Conservation (phyloP, 108 stramenopile species). For the Skeletonema potamos region DNA sequence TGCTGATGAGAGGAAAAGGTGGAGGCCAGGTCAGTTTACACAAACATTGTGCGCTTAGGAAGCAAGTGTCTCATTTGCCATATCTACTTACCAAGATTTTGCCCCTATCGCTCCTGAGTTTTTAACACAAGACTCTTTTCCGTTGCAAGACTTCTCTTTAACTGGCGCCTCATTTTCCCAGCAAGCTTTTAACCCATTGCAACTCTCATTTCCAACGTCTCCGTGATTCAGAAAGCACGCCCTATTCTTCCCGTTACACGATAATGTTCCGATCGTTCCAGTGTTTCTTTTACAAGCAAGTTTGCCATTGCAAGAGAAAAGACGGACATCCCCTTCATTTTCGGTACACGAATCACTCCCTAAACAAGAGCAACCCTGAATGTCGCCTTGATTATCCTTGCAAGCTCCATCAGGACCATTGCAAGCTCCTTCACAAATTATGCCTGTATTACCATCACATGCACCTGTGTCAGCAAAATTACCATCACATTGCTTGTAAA, state of each 20-base stretch:
- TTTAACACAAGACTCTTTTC: background rate
- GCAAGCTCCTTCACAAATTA: background rate
- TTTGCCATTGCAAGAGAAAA: background rate
- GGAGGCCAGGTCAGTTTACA: background rate
- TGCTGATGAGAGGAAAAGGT: background rate
- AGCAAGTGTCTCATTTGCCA: background rate
- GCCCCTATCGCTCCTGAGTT: background rate
- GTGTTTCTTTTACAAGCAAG: background rate
- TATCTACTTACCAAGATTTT: background rate
- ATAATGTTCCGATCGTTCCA: background rate
- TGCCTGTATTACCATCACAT: background rate
- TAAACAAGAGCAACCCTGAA: background rate
- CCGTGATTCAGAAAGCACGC: background rate
- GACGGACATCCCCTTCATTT: background rate
- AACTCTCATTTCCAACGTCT: background rate
- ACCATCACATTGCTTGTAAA: background rate
- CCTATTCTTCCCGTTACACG: background rate
- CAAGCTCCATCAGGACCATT: background rate
- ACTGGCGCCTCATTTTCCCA: background rate
- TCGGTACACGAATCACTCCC: background rate
- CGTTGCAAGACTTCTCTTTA: background rate
- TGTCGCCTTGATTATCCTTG: background rate
- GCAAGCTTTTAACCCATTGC: background rate
- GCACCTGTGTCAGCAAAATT: background rate
- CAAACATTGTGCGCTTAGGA: background rate